phyloP scores from a whole-genome alignment of 2,329 filamentous ascomycete species.

The Hortaea werneckii region DNA sequence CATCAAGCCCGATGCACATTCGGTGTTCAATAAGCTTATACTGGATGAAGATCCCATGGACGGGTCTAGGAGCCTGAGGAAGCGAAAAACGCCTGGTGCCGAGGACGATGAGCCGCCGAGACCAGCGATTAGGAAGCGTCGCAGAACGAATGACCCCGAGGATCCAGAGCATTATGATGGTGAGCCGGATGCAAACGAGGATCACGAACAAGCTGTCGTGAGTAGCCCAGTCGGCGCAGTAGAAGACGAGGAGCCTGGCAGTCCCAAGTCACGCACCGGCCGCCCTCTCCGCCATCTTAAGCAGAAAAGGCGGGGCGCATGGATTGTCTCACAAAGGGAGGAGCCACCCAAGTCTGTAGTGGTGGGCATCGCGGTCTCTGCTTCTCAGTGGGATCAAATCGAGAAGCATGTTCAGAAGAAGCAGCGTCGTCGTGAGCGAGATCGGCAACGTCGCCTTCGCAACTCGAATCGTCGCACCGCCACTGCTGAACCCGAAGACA shows the following conservation, averaged over 20 bases:
- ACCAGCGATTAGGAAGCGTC: slow-evolving; percentile 30
- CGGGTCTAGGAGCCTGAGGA: slow-evolving; percentile 64
- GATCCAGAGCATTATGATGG: slow-evolving; percentile 4
- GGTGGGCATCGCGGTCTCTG: slow-evolving; percentile 35
- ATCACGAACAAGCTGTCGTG: slow-evolving; percentile 10
- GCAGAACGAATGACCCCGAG: slow-evolving; percentile 25
- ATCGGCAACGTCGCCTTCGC: slow-evolving; percentile 27
- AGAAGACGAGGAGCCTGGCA: slow-evolving; percentile 13
- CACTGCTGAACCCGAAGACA: slow-evolving; percentile 31
- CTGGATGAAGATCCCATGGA: slow-evolving; percentile 65
- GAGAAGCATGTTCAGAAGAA: slow-evolving; percentile 42
- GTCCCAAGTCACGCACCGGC: slow-evolving; percentile 23
- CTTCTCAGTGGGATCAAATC: slow-evolving; percentile 26
- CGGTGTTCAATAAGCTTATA: slow-evolving; percentile 64
- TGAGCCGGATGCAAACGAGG: background rate
- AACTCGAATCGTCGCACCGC: slow-evolving; percentile 38
- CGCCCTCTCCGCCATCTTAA: slow-evolving; percentile 50
- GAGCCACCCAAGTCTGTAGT: slow-evolving; percentile 37
- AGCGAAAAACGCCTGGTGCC: slow-evolving; percentile 68
- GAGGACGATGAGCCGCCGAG: slow-evolving; percentile 36
- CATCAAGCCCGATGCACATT: slow-evolving; percentile 60
- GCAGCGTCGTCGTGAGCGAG: slow-evolving; percentile 36
- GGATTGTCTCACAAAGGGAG: slow-evolving; percentile 21
- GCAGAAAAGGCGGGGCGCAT: slow-evolving; percentile 26
- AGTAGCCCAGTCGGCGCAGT: slow-evolving; percentile 5